These are phyloP conservation scores for Neurospora discreta DNA, from an alignment of 495 filamentous ascomycete species.

Conservation along the genomic window DNA sequence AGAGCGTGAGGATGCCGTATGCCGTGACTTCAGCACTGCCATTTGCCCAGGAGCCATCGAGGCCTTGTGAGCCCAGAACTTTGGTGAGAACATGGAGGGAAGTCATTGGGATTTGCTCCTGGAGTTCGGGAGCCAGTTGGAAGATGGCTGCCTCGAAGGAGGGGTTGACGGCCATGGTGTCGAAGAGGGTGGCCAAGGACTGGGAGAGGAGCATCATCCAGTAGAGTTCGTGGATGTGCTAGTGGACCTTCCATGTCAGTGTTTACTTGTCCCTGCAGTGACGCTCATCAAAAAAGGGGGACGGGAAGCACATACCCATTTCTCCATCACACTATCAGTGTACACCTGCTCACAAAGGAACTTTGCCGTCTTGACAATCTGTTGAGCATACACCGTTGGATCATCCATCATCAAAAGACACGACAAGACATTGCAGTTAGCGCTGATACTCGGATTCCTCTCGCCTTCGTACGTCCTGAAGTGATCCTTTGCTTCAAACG, in stretches of 20 bases:
- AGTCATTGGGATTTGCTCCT: not conserved
- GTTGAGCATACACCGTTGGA: not conserved
- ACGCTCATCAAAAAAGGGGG: not conserved
- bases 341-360: not conserved
- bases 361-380: not conserved
- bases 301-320: not conserved
- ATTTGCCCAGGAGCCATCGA: not conserved
- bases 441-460: not conserved
- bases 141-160: not conserved
- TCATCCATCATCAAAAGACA: not conserved
- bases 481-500: not conserved
- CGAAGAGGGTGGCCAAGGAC: not conserved
- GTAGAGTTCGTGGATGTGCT: not conserved
- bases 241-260: not conserved
- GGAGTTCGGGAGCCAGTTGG: not conserved
- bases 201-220: not conserved
- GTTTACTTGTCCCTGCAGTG: not conserved
- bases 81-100: not conserved
- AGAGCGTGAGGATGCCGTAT: not conserved
- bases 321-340: not conserved
- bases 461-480: not conserved
- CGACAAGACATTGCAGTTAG: not conserved
- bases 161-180: not conserved
- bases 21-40: not conserved
- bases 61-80: not conserved